phyloP scores from a whole-genome alignment of 768 basidiomycete species.

The Coprinopsis cinerea region DNA sequence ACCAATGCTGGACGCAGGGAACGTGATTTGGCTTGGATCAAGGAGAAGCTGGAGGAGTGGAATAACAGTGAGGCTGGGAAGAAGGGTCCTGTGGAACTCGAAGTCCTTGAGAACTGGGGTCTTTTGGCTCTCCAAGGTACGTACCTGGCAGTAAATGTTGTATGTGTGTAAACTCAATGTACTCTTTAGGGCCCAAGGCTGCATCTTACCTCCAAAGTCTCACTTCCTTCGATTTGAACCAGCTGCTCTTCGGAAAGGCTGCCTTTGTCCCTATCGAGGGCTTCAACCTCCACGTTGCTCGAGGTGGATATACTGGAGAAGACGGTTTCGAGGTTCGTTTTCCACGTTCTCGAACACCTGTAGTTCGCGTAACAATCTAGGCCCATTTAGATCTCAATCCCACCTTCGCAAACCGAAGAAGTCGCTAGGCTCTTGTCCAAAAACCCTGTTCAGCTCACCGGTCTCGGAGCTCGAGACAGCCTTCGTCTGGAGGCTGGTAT shows the following conservation, averaged over 20 bases:
- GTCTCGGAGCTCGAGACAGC: slow-evolving; percentile 89
- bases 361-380: background rate
- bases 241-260: slow-evolving; percentile 80
- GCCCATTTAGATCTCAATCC: slow-evolving; percentile 71
- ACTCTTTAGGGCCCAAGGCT: slow-evolving; percentile 65
- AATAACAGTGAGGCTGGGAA: slow-evolving; percentile 51
- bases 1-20: slow-evolving; percentile 90
- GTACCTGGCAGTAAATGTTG: slow-evolving; percentile 11
- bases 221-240: slow-evolving; percentile 66
- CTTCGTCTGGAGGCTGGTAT: slow-evolving; percentile 95
- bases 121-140: slow-evolving; percentile 86
- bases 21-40: slow-evolving; percentile 77
- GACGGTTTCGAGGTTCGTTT: slow-evolving; percentile 86
- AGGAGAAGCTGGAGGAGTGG: slow-evolving; percentile 66
- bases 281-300: slow-evolving; percentile 79
- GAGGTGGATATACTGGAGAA: slow-evolving; percentile 97
- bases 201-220: slow-evolving; percentile 73
- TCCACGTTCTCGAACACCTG: background rate
- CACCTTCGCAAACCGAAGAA: slow-evolving; percentile 66
- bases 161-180: background rate
- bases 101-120: slow-evolving; percentile 80
- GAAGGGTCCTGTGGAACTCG: slow-evolving; percentile 67
- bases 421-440: slow-evolving; percentile 63
- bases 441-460: slow-evolving; percentile 72
- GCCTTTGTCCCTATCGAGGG: slow-evolving; percentile 76